These are phyloP conservation scores for Nakazawaea ambrosiae DNA, from an alignment of 805 yeast genomes.

Conservation along the genomic window DNA sequence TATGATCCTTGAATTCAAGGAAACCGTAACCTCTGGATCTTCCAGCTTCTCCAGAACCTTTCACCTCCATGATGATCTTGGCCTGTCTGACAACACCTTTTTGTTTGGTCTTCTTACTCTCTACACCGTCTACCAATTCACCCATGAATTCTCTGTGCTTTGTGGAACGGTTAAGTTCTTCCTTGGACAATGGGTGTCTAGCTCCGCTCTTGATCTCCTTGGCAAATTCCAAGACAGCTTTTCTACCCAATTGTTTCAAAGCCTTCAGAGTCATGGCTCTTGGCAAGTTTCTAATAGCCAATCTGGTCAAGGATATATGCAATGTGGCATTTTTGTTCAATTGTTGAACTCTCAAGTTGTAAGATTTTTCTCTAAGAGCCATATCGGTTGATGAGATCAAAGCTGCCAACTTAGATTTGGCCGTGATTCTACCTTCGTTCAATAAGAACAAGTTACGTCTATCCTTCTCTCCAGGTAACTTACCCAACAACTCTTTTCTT, in stretches of 20 bases:
- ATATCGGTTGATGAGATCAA: conserved; percentile 63
- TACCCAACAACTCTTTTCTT: conserved; percentile 73
- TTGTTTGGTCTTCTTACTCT: conserved; percentile 58
- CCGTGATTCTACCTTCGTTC: conserved; percentile 89
- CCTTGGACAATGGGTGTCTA: conserved; percentile 84
- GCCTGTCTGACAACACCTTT: conserved; percentile 92
- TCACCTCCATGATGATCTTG: conserved; percentile 86
- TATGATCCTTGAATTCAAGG: conserved; percentile 87
- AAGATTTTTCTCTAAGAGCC: conserved; percentile 85
- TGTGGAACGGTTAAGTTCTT: conserved; percentile 76
- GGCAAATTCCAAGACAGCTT: conserved; percentile 92
- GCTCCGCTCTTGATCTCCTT: conserved; percentile 68
- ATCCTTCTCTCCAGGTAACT: conserved; percentile 73
- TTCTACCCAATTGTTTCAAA: conserved; percentile 85
- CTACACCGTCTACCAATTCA: conserved; percentile 33
- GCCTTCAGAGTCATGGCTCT: conserved; percentile 86
- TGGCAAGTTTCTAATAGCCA: conserved; percentile 91
- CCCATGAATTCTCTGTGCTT: conserved; percentile 42
- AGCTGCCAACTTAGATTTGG: conserved; percentile 72
- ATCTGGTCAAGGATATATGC: conserved; percentile 89
- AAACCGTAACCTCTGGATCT: conserved; percentile 97
- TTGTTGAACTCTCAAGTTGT: conserved; percentile 79
- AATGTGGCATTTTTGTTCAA: conserved; percentile 84
- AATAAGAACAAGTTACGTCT: conserved; percentile 77
- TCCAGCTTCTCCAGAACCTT: conserved; percentile 80